Percentiles rank a stretch among this genome's conserved stretches.
These are phyloP conservation scores for Linnemannia hyalina DNA, from an alignment of 192 early-diverging fungal species.

Conservation along the genomic window DNA sequence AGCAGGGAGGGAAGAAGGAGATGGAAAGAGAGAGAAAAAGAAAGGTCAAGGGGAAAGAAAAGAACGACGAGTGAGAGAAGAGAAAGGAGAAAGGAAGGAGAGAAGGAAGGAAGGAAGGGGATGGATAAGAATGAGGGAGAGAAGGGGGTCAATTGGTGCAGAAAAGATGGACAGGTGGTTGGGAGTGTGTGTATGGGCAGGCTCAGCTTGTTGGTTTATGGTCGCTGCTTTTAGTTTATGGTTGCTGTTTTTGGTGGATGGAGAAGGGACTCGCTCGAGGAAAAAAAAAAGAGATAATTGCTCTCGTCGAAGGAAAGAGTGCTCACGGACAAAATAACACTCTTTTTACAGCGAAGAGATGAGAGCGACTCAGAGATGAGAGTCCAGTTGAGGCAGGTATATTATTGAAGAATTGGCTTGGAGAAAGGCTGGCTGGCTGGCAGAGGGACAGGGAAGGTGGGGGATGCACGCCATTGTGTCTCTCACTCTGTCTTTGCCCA, in stretches of 20 bases:
- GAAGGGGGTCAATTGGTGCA: neutral
- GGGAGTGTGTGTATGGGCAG: neutral
- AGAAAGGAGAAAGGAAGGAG: neutral
- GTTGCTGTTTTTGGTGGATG: neutral
- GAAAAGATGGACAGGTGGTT: no score
- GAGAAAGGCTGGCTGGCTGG: neutral
- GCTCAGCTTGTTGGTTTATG: conserved; percentile 3
- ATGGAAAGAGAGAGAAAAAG: neutral
- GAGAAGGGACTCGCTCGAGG: no score
- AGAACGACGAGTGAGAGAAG: neutral
- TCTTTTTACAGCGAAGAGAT: neutral
- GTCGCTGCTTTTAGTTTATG: neutral
- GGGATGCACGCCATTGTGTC: conserved; percentile 10
- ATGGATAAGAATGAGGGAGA: neutral
- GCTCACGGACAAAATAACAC: conserved; percentile 1
- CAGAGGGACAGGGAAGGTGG: conserved; percentile 8
- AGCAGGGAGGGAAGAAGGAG: no score
- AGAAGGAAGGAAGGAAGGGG: neutral
- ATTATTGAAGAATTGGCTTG: no score
- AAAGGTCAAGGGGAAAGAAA: neutral
- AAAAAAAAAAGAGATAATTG: neutral
- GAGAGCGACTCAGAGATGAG: neutral
- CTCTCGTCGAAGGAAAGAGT: neutral
- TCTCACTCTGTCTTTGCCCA: neutral
- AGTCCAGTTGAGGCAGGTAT: neutral